phyloP scores from a whole-genome alignment of 345 rosid genomes.

The Raphanus sativus region DNA sequence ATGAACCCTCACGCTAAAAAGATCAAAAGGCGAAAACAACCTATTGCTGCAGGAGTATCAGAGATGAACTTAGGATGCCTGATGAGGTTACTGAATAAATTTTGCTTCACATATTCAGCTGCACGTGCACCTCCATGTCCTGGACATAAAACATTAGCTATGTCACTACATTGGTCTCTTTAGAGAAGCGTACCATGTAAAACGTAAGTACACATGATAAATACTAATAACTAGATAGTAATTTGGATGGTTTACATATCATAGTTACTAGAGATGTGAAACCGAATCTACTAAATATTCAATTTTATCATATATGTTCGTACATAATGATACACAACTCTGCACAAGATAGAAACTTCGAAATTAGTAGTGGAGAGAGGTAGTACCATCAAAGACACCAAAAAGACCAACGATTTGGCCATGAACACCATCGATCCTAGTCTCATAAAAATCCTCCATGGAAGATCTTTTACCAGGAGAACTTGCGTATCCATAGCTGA shows the following conservation, averaged over 20 bases:
- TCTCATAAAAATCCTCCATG: conserved; percentile 98
- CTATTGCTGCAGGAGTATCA: conserved; percentile 92
- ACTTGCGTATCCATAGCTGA: conserved; percentile 99
- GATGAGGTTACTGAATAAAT: conserved; percentile 92
- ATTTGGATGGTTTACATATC: background rate
- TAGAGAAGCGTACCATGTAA: background rate
- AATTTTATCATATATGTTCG: background rate
- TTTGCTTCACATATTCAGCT: conserved; percentile 95
- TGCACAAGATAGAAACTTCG: background rate
- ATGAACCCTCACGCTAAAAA: background rate
- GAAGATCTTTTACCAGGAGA: conserved; percentile 95
- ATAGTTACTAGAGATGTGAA: background rate
- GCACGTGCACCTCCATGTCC: conserved; percentile 99
- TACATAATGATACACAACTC: background rate
- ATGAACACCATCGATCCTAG: conserved; percentile 86
- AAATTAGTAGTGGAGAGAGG: background rate
- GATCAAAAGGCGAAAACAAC: conserved; percentile 38
- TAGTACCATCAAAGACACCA: conserved; percentile 96
- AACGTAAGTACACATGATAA: background rate
- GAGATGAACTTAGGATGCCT: conserved; percentile 94
- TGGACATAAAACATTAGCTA: conserved; percentile 37
- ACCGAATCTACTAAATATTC: background rate
- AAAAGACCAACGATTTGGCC: conserved; percentile 96
- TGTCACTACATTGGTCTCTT: background rate
- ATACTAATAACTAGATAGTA: background rate